Base-by-base conservation (phyloP, 192 early-diverging fungal species). In the Mortierella claussenii region DNA sequence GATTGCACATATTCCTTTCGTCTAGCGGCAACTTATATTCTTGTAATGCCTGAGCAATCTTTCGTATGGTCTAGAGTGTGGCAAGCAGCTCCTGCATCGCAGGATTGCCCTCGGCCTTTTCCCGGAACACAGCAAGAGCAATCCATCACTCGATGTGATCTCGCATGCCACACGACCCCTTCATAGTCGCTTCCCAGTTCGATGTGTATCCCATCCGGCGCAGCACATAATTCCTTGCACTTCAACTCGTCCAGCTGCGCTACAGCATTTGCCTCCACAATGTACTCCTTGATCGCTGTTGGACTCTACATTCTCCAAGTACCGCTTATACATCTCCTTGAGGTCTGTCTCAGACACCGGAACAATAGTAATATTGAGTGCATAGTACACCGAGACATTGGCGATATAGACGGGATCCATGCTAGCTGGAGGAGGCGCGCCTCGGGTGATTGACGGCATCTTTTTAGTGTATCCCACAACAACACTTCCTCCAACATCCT, bases 91-190 rank as follows among this genome's bases (percentile, higher is more conserved):
- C 92, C 13, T 87, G 75, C 31, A 94, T 69, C 44, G 70, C 70
- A 1, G 82, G 69, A 44, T 78, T 68, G 43, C 82, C 83, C 33
- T 88, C 84, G 44, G 85, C 85, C 73, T 89, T 90, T 59, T 97
- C 95, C 40, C 87, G 85, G 85, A 94, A 96, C 12, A 91, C 90
- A 84, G 98, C 65, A 99, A 85, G 57, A 98, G 65, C 45, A 99
- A 81, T 81, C 96, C 95, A 81, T 98, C 96, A 12, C 95, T 96
- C 7, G 92, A 86, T 15, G 91, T 93, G 51, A 99, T 94, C 82
- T 99, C 96, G 68, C 97, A 99, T 3, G 97, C 97, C 7, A 99
- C 97, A 20, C 96, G 91, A 40, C 97, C 97, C 81, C 98, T 99
- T 90, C 57, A 96, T 93, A 65, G 98, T 92, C 7, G 97, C 92